Percentiles rank a stretch among this genome's conserved stretches.
Conservation (phyloP, 2,329 filamentous ascomycete species). For the Fusarium anguioides region DNA sequence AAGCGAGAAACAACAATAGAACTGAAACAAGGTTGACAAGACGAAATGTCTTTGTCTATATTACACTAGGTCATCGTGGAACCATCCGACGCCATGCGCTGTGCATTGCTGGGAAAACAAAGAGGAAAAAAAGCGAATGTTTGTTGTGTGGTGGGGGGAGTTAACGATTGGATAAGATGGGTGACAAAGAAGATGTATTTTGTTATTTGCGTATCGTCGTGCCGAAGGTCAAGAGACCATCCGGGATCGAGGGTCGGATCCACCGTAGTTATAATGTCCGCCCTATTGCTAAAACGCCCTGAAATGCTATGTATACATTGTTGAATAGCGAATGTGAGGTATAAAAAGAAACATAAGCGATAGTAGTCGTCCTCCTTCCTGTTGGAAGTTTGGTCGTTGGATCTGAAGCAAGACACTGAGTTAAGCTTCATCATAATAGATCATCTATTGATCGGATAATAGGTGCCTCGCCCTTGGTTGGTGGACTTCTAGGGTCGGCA, state of each 20-base stretch:
- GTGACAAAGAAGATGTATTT: conserved; percentile 40
- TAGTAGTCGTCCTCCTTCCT: conserved; percentile 10
- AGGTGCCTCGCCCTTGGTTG: conserved; percentile 77
- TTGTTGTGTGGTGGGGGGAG: conserved; percentile 6
- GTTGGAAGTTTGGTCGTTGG: conserved; percentile 10
- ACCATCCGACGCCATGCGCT: conserved; percentile 44
- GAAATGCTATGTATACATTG: conserved; percentile 35
- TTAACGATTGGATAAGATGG: conserved; percentile 33
- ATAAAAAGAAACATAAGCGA: conserved; percentile 19
- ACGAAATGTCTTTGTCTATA: conserved; percentile 41
- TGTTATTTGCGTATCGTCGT: conserved; percentile 43
- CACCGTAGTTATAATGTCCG: conserved; percentile 16
- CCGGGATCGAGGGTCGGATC: conserved; percentile 17
- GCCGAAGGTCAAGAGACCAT: conserved; percentile 26
- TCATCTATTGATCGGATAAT: conserved; percentile 84
- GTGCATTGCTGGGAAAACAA: conserved; percentile 36
- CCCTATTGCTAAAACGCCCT: conserved; percentile 35
- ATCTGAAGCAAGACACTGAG: neutral
- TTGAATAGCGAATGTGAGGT: conserved; percentile 25
- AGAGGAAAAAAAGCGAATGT: conserved; percentile 38
- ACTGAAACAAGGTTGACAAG: conserved; percentile 37
- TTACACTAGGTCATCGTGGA: conserved; percentile 43
- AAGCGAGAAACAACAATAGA: conserved; percentile 32
- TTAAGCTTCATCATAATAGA: conserved; percentile 65
- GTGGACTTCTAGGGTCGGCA: conserved; percentile 78